Evolutionary conservation across 2,329 filamentous ascomycete species (phyloP), one percentile per base, ranked within the genome.

Genomic region (Fusarium sp.): DNA sequence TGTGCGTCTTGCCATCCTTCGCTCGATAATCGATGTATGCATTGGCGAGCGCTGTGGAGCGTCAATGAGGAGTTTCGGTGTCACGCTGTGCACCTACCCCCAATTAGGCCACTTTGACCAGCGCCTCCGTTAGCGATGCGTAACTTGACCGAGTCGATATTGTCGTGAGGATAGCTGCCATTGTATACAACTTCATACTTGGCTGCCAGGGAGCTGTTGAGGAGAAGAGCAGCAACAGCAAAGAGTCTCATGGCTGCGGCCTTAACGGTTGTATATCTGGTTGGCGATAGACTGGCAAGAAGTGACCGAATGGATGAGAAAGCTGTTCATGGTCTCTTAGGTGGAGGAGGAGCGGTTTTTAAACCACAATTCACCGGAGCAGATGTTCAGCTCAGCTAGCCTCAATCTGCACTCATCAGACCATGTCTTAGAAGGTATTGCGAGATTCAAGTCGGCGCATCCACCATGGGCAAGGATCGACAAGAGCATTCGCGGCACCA

Each of bases 121-220:
- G 79, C 79, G 14, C 79, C 79, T 36, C 79, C 79, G 18, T 79
- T 80, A 3, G 74, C 79, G 58, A 79, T 79, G 6, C 73, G 73
- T 2, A 79, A 63, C 62, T 67, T 62, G 6, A 75, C 59, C 4
- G 62, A 50, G 18, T 66, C 61, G 25, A 58, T 68, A 3, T 46
- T 61, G 1, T 61, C 40, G 3, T 44, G 46, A 2, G 65, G 57
- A 8, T 69, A 65, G 2, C 67, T 72, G 0, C 73, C 73, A n/a
- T 65, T 63, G 11, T 76, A 76, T 0, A 74, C 51, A 8, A 56
- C 69, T 2, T 67, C 59, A 4, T 73, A 73, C 5, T 62, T 31
- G 0, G 71, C 66, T 5, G 69, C 66, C 3, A 56, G 34, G 9
- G 44, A 64, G 6, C 42, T 61, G 14, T 31, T 11, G 14, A 51